Base-by-base conservation (phyloP, 2,329 filamentous ascomycete species). In the Macrophomina tecta region DNA sequence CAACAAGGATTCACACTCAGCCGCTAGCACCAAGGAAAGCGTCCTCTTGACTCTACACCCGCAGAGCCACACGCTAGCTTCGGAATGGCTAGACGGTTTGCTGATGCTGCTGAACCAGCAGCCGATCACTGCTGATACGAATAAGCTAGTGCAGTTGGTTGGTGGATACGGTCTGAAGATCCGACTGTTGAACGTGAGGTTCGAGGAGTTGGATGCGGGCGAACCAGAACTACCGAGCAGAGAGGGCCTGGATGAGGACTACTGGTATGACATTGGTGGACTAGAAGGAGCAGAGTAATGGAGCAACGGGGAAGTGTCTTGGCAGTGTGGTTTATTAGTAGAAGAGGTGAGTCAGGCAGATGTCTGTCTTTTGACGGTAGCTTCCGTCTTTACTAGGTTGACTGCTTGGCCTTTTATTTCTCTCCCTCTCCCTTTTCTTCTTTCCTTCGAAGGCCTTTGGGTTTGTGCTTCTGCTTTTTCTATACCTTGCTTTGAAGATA, bases 41-140 rank as follows among this genome's bases (percentile, higher is more conserved):
- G 85, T 91, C 0, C 86, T 98, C 28, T 83, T 99, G 64, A 92
- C 90, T n/a, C 84, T 99, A 63, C 89, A 93, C 77, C 94, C 94
- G 5, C 83, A 89, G 68, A 91, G 89, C 67, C 91, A 95, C 75
- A 92, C 89, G 70, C 82, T 95, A 56, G 95, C 95, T 9, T 96
- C 93, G 0, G 95, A 99, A 80, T 99, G 95, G 95, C 85, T 99
- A 5, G 95, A 99, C 77, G 95, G 95, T 0, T 82, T 99, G 70
- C 85, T 98, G 66, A 97, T 99, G 93, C 84, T 99, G 65, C 85
- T 99, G 30, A 93, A 96, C 75, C 95, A 99, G 79, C 89, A 94
- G 68, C 95, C 95, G 23, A 97, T 99, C 76, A 99, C 95, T n/a
- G 88, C 93, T 2, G 94, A 98, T 80, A 98, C 95, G 42, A 94